These are phyloP conservation scores for Microstegium vimineum DNA, from an alignment of 176 grass and related monocot genomes.

Conservation along the genomic window DNA sequence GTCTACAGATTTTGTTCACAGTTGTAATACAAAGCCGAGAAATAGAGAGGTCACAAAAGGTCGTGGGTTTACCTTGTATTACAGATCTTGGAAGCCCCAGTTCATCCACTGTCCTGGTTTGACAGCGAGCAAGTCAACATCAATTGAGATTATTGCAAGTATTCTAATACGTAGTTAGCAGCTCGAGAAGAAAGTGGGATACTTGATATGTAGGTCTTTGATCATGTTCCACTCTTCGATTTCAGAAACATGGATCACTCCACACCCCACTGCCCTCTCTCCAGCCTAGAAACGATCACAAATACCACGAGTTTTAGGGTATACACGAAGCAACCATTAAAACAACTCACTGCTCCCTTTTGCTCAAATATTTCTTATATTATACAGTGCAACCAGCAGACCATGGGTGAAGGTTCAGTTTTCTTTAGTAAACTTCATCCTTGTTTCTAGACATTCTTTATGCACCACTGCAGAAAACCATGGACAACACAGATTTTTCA, in stretches of 20 bases:
- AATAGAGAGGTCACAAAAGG: slow-evolving; percentile 6
- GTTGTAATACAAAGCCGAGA: neutral
- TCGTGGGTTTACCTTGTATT: slow-evolving; percentile 46
- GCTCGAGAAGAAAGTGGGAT: slow-evolving; percentile 8
- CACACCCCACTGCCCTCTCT: slow-evolving; percentile 81
- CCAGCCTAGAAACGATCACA: slow-evolving; percentile 56
- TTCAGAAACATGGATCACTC: slow-evolving; percentile 54
- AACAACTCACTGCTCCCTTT: neutral
- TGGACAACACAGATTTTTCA: neutral
- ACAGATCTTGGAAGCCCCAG: slow-evolving; percentile 62
- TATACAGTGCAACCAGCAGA: neutral
- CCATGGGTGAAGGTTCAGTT: neutral
- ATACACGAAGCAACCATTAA: neutral
- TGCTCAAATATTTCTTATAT: neutral
- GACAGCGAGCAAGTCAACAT: slow-evolving; percentile 19
- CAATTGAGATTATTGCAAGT: neutral
- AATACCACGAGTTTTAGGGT: neutral
- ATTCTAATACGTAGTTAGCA: neutral
- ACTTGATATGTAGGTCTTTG: slow-evolving; percentile 78
- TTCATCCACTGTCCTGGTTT: slow-evolving; percentile 67
- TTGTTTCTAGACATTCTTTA: neutral
- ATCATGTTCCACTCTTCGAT: slow-evolving; percentile 65
- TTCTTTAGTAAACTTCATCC: neutral
- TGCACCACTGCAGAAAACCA: neutral
- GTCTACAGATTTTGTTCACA: slow-evolving; percentile 36